These are phyloP conservation scores for Moniliophthora roreri DNA, from an alignment of 1,284 basidiomycete genomes.

Conservation along the genomic window DNA sequence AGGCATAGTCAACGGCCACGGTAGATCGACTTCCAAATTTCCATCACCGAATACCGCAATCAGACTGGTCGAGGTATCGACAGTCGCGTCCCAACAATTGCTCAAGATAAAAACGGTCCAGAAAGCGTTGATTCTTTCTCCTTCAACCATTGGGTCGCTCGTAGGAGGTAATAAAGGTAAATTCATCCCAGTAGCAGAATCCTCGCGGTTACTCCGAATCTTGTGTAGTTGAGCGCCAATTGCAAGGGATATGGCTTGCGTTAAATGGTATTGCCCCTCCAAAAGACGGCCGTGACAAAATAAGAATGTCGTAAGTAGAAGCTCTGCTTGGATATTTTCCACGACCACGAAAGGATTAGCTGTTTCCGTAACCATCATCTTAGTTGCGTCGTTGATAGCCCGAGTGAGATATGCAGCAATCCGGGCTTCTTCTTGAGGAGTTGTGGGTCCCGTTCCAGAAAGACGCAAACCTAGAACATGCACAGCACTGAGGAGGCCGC, in stretches of 20 bases:
- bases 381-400: conserved; percentile 3
- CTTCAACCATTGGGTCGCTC: conserved; percentile 10
- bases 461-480: conserved; percentile 10
- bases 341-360: conserved; percentile 4
- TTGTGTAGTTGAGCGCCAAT: conserved; percentile 10
- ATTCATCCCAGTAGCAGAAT: not conserved
- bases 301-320: conserved; percentile 7
- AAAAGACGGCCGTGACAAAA: conserved; percentile 9
- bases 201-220: conserved; percentile 1
- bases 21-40: conserved; percentile 8
- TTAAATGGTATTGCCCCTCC: conserved; percentile 13
- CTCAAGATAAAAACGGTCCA: conserved; percentile 8
- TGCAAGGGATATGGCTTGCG: conserved; percentile 7
- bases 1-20: conserved; percentile 13
- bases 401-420: not conserved
- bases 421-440: not conserved
- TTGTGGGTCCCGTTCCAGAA: not conserved
- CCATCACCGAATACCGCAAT: conserved; percentile 5
- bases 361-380: not conserved
- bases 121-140: conserved; percentile 14
- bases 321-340: conserved; percentile 10
- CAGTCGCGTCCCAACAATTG: conserved; percentile 10
- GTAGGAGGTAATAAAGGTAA: not conserved
- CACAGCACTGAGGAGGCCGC: conserved; percentile 8
- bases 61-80: conserved; percentile 1